Base-by-base conservation (phyloP, 345 rosid species). In the Gossypium anomalum region DNA sequence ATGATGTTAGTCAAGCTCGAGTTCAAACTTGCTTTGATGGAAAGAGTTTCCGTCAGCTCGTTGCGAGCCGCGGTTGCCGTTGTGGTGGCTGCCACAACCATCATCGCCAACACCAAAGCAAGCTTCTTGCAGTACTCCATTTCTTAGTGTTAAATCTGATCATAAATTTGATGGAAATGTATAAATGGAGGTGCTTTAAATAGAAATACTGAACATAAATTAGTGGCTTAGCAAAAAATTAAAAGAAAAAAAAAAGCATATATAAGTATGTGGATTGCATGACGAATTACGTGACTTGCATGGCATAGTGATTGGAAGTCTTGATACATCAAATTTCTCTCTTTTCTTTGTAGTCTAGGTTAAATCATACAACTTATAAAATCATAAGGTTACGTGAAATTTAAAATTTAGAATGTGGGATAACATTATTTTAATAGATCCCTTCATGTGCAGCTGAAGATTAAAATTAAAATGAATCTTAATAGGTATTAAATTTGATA, bases 231-330 rank as follows among this genome's bases (percentile, higher is more conserved):
- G 56, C 56, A 51, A 51, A 51, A 51, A 34, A 34, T 34, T 34
- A 34, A 51, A 16, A 51, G 56, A 51, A 51, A 51, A 2, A 15
- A 49, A 49, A 13, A 51, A 51, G 17, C n/a, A 16, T 53, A 19
- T 17, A 53, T n/a, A 57, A 57, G 22, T 4, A 22, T 57, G 15
- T 57, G 61, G 12, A 10, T n/a, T 53, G 58, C 58, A 53, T 53
- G 58, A 53, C 58, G n/a, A 53, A 53, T 53, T 53, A 53, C 58
- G 58, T 53, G 58, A 7, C 58, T 57, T 57, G 61, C 61, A 57
- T 57, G 15, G 15, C 29, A 57, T 20, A 9, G 25, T 57, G 27
- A 3, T 8, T 22, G 59, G 22, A 55, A 55, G 17, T n/a, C 17
- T 53, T 53, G 55, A 5, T 4, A 34, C n/a, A 52, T 52, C 57